A percentile compares a stretch with the other conserved stretches of the same genome.
Evolutionary conservation across 371 early-diverging fungal genomes (phyloP).

Genomic region (Parasitella parasitica): DNA sequence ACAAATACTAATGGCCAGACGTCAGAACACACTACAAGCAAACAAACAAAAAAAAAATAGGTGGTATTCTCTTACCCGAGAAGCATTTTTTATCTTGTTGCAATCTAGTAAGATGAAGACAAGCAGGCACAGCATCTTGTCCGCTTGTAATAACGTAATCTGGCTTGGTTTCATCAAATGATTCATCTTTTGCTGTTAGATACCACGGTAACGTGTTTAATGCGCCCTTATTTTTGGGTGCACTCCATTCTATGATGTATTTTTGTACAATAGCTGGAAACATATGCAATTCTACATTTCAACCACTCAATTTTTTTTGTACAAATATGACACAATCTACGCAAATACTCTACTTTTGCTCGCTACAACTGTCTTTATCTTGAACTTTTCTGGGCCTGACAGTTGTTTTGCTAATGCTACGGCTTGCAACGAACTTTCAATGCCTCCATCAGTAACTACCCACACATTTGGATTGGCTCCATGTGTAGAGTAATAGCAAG

Average conservation of each 20-base stretch:
- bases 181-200: conserved; percentile 14
- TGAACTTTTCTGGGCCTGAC: conserved; percentile 5
- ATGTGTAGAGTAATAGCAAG: neutral
- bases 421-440: conserved; percentile 21
- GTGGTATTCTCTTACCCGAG: conserved; percentile 30
- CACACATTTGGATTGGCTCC: conserved; percentile 10
- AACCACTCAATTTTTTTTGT: neutral
- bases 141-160: conserved; percentile 41
- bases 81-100: conserved; percentile 12
- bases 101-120: conserved; percentile 18
- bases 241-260: conserved; percentile 13
- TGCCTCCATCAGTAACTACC: conserved; percentile 28
- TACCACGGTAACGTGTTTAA: conserved; percentile 33
- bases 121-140: conserved; percentile 37
- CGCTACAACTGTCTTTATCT: conserved; percentile 18
- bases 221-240: conserved; percentile 9
- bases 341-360: conserved; percentile 18
- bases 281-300: conserved; percentile 14
- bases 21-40: neutral
- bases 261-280: conserved; percentile 29
- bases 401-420: conserved; percentile 24
- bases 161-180: conserved; percentile 10
- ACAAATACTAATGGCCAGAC: conserved; percentile 28
- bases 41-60: neutral
- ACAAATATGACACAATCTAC: neutral